Conservation (phyloP, 2,329 filamentous ascomycete genomes). For the Alternaria brassicae region DNA sequence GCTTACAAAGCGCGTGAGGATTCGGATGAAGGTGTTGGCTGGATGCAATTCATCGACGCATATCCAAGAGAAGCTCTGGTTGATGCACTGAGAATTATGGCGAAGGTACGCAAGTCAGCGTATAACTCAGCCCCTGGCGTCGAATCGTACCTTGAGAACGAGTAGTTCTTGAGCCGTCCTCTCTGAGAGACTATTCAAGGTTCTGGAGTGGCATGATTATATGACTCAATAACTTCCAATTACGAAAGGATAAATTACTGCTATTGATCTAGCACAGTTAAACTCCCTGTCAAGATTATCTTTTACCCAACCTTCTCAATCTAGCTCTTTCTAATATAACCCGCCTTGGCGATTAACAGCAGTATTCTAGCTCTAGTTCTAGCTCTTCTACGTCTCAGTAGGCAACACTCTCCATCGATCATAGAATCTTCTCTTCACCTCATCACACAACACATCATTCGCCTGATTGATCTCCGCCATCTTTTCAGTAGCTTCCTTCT, state of each 20-base stretch:
- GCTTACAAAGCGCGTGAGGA: fast-evolving
- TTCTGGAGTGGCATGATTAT: background rate
- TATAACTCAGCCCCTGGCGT: background rate
- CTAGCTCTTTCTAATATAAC: no score
- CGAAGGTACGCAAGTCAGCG: background rate
- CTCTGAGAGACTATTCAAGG: no score
- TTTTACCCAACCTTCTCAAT: background rate
- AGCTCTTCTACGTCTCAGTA: background rate
- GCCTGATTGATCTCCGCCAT: constrained; percentile 36
- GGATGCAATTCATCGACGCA: background rate
- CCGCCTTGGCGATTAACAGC: no score
- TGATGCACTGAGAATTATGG: background rate
- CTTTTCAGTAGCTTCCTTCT: constrained; percentile 24
- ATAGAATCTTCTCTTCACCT: constrained; percentile 21
- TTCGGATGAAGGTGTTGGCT: background rate
- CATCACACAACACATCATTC: constrained; percentile 25
- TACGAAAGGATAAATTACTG: background rate
- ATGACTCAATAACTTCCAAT: background rate
- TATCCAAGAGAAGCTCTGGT: background rate
- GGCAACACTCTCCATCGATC: constrained; percentile 21
- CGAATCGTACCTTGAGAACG: background rate
- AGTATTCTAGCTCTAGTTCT: no score
- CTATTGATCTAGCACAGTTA: background rate
- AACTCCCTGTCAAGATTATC: background rate
- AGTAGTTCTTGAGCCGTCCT: background rate